Conservation (phyloP, 2,329 filamentous ascomycete species). For the Alternaria sp. region DNA sequence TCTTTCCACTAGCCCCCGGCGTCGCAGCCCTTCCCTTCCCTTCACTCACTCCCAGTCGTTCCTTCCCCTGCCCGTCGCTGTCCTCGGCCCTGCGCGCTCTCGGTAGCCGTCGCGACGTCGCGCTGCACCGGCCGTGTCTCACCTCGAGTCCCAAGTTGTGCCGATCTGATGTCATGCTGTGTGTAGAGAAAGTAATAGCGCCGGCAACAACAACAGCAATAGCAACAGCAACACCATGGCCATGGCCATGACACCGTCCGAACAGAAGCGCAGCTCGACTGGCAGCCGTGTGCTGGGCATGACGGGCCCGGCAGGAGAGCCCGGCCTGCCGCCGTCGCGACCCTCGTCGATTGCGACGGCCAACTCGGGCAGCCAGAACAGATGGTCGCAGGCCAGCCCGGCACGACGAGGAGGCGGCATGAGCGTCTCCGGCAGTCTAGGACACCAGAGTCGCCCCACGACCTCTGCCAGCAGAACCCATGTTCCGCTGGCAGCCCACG, state of each 20-base stretch:
- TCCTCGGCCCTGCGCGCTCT: slow-evolving; percentile 18
- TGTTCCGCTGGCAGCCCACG: slow-evolving; percentile 87
- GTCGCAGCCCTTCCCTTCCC: slow-evolving; percentile 36
- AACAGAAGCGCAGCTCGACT: slow-evolving; percentile 46
- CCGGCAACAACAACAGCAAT: slow-evolving; percentile 36
- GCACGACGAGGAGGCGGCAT: slow-evolving; percentile 62
- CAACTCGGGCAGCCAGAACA: slow-evolving; percentile 53
- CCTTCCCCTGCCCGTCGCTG: slow-evolving; percentile 12
- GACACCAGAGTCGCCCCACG: slow-evolving; percentile 58
- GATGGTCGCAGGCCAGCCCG: slow-evolving; percentile 64
- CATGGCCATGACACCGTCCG: slow-evolving; percentile 45
- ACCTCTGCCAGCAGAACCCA: slow-evolving; percentile 83
- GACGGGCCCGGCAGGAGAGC: slow-evolving; percentile 59
- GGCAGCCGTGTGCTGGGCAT: slow-evolving; percentile 50
- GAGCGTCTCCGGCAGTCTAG: slow-evolving; percentile 57
- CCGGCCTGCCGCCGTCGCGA: slow-evolving; percentile 59
- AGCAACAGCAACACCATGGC: slow-evolving; percentile 33
- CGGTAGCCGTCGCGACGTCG: slow-evolving; percentile 7
- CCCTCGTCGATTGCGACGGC: slow-evolving; percentile 55
- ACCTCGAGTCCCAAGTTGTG: slow-evolving; percentile 5
- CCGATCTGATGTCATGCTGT: slow-evolving; percentile 46
- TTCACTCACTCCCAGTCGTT: slow-evolving; percentile 28
- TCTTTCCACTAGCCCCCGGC: slow-evolving; percentile 14
- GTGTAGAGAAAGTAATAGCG: slow-evolving; percentile 30
- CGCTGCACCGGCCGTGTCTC: slow-evolving; percentile 1